Percentiles rank a stretch among this genome's conserved stretches.
Evolutionary conservation across 495 filamentous ascomycete species (phyloP).

Genomic region (Penicillium maclennaniae): DNA sequence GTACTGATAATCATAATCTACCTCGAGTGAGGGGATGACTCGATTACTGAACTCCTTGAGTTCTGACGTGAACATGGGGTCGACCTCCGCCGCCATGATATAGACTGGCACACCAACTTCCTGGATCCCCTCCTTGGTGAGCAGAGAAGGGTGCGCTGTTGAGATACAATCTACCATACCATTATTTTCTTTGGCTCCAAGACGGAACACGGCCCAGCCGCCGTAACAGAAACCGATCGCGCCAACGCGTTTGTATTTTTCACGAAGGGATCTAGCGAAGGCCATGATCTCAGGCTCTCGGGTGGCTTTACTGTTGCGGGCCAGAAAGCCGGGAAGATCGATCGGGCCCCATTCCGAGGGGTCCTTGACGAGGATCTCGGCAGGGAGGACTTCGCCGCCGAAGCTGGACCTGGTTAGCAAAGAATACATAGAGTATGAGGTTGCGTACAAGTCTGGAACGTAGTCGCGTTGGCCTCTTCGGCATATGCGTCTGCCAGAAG

Average conservation of each 20-base stretch:
- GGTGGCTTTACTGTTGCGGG: slow-evolving; percentile 38
- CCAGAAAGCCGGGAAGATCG: slow-evolving; percentile 35
- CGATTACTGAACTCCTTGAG: slow-evolving; percentile 45
- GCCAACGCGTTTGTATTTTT: slow-evolving; percentile 39
- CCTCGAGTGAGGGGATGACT: slow-evolving; percentile 35
- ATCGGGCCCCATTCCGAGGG: slow-evolving; percentile 30
- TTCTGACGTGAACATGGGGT: slow-evolving; percentile 45
- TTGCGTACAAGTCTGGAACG: slow-evolving; percentile 41
- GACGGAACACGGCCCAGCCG: slow-evolving; percentile 36
- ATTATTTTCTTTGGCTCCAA: slow-evolving; percentile 21
- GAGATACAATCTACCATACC: slow-evolving; percentile 53
- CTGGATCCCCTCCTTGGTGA: slow-evolving; percentile 50
- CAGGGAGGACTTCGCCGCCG: slow-evolving; percentile 30
- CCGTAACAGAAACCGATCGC: slow-evolving; percentile 58
- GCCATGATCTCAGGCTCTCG: slow-evolving; percentile 53
- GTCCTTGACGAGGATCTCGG: slow-evolving; percentile 30
- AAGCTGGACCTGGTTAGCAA: slow-evolving; percentile 18
- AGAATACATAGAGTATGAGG: neutral
- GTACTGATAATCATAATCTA: slow-evolving; percentile 49
- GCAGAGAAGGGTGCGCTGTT: slow-evolving; percentile 49
- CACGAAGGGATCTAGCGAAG: slow-evolving; percentile 43
- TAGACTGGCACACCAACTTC: slow-evolving; percentile 52
- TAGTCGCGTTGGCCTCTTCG: slow-evolving; percentile 47
- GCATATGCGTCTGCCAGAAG: slow-evolving; percentile 49
- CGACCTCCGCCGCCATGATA: slow-evolving; percentile 55